Evolutionary conservation across 768 basidiomycete species (phyloP), one percentile per base, ranked within the genome.

Genomic region (Amanita exitialis): DNA sequence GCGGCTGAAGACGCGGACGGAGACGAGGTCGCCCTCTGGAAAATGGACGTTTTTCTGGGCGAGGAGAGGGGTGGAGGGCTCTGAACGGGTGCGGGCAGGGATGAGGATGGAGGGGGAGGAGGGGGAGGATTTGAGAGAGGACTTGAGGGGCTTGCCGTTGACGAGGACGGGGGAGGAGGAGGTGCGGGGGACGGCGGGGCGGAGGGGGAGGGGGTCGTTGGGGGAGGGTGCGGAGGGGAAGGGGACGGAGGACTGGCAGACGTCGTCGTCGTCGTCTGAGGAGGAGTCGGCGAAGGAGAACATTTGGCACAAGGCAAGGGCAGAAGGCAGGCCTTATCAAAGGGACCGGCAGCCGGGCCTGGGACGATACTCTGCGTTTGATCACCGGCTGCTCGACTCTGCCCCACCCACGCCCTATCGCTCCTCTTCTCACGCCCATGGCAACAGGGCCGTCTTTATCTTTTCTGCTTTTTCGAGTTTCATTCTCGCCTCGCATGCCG

Each of bases 131-230:
- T 95, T 96, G 58, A 96, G 77, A 1, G 89, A 86, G 0, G 86
- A 76, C 61, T 90, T 90, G 66, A 96, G 82, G 3, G 90, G 86
- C 61, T 90, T 90, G 39, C 92, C 91, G 52, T 83, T 90, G 16
- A 78, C 69, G 30, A 83, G 63, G 48, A 83, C 71, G 12, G 73
- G 57, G 54, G 66, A 45, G 51, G 74, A 57, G 54, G 69, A 27
- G 48, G 74, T 64, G 56, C 73, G 58, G 51, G 64, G 53, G 61
- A 74, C 41, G 58, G 58, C 38, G 60, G 72, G 52, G 54, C 69
- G 20, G 50, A 56, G 63, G 18, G 45, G 47, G 10, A 57, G 62
- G 18, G 46, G 47, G 12, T 58, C 55, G 13, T 52, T 59, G 57
- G 53, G 41, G 48, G 50, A 59, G 43, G 59, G 18, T 2, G 45